Percentiles rank a stretch among this genome's conserved stretches.
Conservation (phyloP, 257 asterid genomes). For the Forsythia suspensa region DNA sequence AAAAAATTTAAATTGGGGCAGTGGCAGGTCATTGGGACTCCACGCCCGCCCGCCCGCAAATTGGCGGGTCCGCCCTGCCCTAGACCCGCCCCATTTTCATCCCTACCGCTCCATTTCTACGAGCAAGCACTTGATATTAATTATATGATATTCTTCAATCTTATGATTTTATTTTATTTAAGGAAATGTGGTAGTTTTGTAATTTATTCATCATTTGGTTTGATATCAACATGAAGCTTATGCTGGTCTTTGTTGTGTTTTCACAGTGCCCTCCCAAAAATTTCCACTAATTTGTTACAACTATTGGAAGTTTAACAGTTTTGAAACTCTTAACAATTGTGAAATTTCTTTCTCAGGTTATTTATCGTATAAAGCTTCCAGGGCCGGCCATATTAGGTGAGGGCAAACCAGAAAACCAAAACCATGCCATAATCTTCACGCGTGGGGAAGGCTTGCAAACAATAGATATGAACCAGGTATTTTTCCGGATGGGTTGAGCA, state of each 20-base stretch:
- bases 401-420: conserved; percentile 98
- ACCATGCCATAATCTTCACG: conserved; percentile 93
- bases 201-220: not conserved
- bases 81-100: too few relatives aligned
- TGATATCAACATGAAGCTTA: not conserved
- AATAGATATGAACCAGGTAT: conserved; percentile 96
- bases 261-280: not conserved
- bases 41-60: too few relatives aligned
- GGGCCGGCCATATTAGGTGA: conserved; percentile 91
- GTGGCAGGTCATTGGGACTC: too few relatives aligned
- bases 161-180: conserved; percentile 8
- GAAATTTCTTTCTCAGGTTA: conserved; percentile 50
- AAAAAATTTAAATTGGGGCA: too few relatives aligned
- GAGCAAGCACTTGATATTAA: not conserved
- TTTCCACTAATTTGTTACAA: not conserved
- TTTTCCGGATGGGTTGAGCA: not conserved
- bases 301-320: not conserved
- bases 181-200: not conserved
- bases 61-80: too few relatives aligned
- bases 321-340: conserved; percentile 9
- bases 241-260: conserved; percentile 6
- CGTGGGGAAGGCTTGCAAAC: conserved; percentile 99
- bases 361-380: conserved; percentile 89
- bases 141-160: not conserved
- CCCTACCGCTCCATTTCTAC: not conserved